Base-by-base conservation (phyloP, 805 yeast genomes). In the Saccharomycopsis malanga region DNA sequence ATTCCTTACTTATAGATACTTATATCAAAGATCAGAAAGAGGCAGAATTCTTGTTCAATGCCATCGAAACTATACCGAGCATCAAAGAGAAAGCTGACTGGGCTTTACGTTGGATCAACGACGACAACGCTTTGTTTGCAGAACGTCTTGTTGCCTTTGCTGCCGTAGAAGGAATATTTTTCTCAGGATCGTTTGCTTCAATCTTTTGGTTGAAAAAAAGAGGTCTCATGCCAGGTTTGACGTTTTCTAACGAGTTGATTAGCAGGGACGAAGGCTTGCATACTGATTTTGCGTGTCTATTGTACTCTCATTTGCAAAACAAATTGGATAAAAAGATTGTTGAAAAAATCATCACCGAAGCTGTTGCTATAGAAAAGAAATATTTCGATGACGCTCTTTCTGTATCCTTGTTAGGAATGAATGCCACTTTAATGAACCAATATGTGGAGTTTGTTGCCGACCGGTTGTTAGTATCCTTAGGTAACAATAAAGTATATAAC, bases 251-350 rank as follows among this genome's bases (percentile, higher is more conserved):
- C 70, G 98, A 91, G 71, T 79, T 91, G 65, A 91, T 91, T 60
- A 87, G 95, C 64, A 86, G 98, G 70, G 98, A 91, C 69, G 98
- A 91, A 73, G 98, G 98, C 65, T 74, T 93, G 68, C 98, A 91
- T 70, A 91, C 98, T 43, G 98, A 91, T 71, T 91, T 93, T 68
- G 98, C 98, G 21, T 93, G 98, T 69, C 73, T 91, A 63, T 74
- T 91, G 65, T 93, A 86, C 72, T 80, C 95, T 39, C 98, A 91
- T 69, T 76, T 91, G 66, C 77, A 83, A 69, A 80, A 88, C 74
- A 86, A 93, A 62, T 97, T 97, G 50, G 73, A 79, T 61, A 73
- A 76, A 55, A 74, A 71, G 46, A 83, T 87, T 58, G 88, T 93
- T 46, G 85, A 81, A 67, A 78, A 71, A 60, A 87, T 91, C 62